These are phyloP conservation scores for Sanghuangporus sanghuang DNA, from an alignment of 1,284 basidiomycete genomes.

Conservation along the genomic window DNA sequence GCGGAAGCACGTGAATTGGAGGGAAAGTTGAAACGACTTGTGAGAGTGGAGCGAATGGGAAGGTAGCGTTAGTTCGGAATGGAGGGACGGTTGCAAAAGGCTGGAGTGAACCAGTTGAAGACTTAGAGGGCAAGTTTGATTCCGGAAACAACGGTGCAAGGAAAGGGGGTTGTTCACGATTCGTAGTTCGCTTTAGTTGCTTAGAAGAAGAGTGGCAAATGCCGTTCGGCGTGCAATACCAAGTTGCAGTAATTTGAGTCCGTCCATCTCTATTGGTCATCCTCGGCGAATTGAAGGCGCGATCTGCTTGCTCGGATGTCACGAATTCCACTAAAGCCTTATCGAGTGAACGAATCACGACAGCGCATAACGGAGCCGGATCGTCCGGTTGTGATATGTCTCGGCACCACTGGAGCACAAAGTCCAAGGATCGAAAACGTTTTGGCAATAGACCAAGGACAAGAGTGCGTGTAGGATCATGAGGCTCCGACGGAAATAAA, in stretches of 20 bases:
- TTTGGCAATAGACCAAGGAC: constrained; percentile 4
- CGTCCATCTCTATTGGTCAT: constrained; percentile 8
- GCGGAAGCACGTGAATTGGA: not conserved
- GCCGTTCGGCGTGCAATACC: not conserved
- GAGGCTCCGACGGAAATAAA: not conserved
- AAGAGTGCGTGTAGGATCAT: not conserved
- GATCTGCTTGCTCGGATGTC: not conserved
- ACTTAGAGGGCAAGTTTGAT: not conserved
- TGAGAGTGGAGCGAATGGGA: not conserved
- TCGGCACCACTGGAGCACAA: constrained; percentile 6
- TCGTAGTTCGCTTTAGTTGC: not conserved
- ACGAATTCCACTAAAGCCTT: constrained; percentile 10
- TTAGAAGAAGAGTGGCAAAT: not conserved
- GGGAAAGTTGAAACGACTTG: not conserved
- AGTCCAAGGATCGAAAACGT: constrained; percentile 3
- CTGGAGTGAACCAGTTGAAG: not conserved
- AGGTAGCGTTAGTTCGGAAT: not conserved
- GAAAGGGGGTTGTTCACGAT: too few relatives aligned
- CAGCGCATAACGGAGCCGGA: constrained; percentile 2
- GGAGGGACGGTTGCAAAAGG: not conserved
- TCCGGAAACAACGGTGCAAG: not conserved
- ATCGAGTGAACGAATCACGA: not conserved
- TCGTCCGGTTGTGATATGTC: not conserved
- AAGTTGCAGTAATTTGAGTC: not conserved
- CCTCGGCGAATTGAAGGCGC: constrained; percentile 1